Evolutionary conservation across 441 rosid species (phyloP).

Genomic region (Eutrema salsugineum): DNA sequence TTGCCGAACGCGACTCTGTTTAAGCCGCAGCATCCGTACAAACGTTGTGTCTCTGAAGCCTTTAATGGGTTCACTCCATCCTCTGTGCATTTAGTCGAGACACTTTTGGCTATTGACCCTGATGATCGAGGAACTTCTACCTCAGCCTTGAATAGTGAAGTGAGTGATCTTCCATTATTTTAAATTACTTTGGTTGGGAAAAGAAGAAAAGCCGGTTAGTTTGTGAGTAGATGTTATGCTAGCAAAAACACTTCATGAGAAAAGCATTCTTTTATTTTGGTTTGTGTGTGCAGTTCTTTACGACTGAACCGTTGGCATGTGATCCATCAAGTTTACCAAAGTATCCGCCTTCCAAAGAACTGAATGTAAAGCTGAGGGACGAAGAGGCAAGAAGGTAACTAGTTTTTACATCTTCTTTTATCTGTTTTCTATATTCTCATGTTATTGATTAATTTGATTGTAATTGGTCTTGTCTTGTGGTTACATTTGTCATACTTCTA

Average conservation of each 20-base stretch:
- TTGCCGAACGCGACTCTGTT: slow-evolving; percentile 78
- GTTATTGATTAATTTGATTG: slow-evolving; percentile 1
- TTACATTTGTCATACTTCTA: slow-evolving; percentile 27
- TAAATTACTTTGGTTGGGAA: neutral
- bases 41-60: slow-evolving; percentile 66
- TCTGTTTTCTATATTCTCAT: slow-evolving; percentile 13
- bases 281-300: slow-evolving; percentile 67
- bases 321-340: slow-evolving; percentile 86
- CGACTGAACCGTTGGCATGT: slow-evolving; percentile 72
- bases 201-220: neutral
- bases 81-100: slow-evolving; percentile 60
- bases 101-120: slow-evolving; percentile 83
- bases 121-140: slow-evolving; percentile 74
- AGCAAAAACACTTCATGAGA: slow-evolving; percentile 3
- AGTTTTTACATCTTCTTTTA: neutral
- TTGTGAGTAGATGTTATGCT: slow-evolving; percentile 12
- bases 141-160: slow-evolving; percentile 69
- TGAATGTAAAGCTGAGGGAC: slow-evolving; percentile 79
- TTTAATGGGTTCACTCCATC: slow-evolving; percentile 67
- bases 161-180: slow-evolving; percentile 31
- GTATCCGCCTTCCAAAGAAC: slow-evolving; percentile 93
- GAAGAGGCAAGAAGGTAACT: slow-evolving; percentile 75
- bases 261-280: neutral
- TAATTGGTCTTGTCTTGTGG: slow-evolving; percentile 19
- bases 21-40: slow-evolving; percentile 77